phyloP scores from a whole-genome alignment of 768 basidiomycete genomes.

The Termitomyces heimii region DNA sequence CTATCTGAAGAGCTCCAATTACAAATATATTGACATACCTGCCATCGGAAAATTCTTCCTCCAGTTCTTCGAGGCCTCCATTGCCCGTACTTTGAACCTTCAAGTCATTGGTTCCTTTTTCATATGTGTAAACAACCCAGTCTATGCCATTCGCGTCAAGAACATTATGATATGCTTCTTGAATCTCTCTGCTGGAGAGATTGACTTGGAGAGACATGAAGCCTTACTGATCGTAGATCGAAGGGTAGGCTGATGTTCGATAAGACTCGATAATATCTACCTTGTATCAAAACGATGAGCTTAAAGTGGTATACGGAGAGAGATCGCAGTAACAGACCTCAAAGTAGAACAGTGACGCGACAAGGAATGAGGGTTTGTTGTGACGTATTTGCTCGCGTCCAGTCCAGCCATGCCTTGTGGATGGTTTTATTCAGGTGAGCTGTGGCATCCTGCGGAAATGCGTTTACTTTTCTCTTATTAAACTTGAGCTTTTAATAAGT shows the following conservation, averaged over 20 bases:
- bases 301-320: neutral
- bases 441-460: neutral
- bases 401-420: neutral
- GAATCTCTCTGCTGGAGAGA: slow-evolving; percentile 66
- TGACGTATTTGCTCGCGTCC: neutral
- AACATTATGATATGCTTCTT: slow-evolving; percentile 70
- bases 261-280: neutral
- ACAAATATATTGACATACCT: slow-evolving; percentile 45
- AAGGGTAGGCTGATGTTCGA: neutral
- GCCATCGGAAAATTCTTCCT: slow-evolving; percentile 95
- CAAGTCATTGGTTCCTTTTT: slow-evolving; percentile 77
- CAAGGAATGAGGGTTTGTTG: slow-evolving; percentile 3
- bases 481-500: neutral
- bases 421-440: neutral
- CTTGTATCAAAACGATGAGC: neutral
- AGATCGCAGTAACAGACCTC: neutral
- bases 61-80: slow-evolving; percentile 85
- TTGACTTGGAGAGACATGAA: slow-evolving; percentile 78
- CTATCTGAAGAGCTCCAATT: slow-evolving; percentile 1
- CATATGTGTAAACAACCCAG: slow-evolving; percentile 79
- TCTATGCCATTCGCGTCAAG: slow-evolving; percentile 62
- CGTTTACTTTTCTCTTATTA: too few species aligned
- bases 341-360: slow-evolving; percentile 6
- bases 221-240: neutral
- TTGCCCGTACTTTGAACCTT: slow-evolving; percentile 83